Evolutionary conservation across 257 asterid species (phyloP).

Genomic region (Echites panduratus): DNA sequence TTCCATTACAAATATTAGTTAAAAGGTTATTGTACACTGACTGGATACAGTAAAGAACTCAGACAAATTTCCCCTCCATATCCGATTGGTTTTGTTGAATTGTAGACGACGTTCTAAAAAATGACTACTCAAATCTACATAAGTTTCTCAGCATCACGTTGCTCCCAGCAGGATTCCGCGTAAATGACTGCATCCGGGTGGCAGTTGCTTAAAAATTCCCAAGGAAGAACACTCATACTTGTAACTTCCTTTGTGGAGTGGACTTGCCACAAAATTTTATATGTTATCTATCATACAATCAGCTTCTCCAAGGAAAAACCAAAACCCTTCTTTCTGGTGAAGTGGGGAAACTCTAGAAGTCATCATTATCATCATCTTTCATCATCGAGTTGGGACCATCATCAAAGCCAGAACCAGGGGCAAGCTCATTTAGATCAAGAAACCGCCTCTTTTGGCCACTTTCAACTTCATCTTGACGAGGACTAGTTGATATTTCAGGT

Average conservation of each 20-base stretch:
- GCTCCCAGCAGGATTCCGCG: conserved; percentile 41
- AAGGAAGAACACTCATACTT: conserved; percentile 36
- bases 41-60: conserved; percentile 31
- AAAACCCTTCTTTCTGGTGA: conserved; percentile 12
- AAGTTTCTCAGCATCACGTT: conserved; percentile 33
- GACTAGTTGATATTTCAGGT: conserved; percentile 30
- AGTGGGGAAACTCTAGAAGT: conserved; percentile 27
- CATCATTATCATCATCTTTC: conserved; percentile 45
- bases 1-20: conserved; percentile 41
- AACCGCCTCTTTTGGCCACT: conserved; percentile 49
- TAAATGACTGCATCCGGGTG: conserved; percentile 31
- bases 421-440: conserved; percentile 89
- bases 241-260: conserved; percentile 36
- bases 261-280: conserved; percentile 26
- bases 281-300: conserved; percentile 41
- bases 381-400: conserved; percentile 51
- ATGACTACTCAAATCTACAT: conserved; percentile 49
- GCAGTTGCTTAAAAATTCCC: conserved; percentile 32
- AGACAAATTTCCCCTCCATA: conserved; percentile 33
- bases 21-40: conserved; percentile 47
- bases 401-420: conserved; percentile 83
- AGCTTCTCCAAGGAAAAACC: conserved; percentile 30
- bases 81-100: conserved; percentile 24
- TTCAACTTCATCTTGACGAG: conserved; percentile 40
- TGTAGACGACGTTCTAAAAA: conserved; percentile 39